Evolutionary conservation across 805 yeast genomes (phyloP).

Genomic region (Zygoascus flipseniorum): DNA sequence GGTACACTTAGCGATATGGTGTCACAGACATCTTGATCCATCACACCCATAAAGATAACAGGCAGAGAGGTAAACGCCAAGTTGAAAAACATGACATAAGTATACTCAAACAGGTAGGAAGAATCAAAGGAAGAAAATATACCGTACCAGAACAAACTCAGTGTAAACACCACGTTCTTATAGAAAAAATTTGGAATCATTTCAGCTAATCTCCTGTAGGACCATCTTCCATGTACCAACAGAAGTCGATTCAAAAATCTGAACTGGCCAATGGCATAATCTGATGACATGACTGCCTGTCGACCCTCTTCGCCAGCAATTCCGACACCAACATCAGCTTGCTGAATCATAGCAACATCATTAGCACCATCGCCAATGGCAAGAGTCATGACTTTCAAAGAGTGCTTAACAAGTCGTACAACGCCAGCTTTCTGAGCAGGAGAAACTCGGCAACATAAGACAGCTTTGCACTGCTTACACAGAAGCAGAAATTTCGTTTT

Average conservation of each 20-base stretch:
- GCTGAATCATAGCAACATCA: conserved; percentile 84
- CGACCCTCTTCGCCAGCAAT: conserved; percentile 86
- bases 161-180: conserved; percentile 66
- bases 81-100: conserved; percentile 71
- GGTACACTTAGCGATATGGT: conserved; percentile 61
- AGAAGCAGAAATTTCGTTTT: conserved; percentile 54
- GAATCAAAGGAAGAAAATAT: conserved; percentile 65
- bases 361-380: conserved; percentile 86
- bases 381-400: conserved; percentile 64
- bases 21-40: conserved; percentile 73
- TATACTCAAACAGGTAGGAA: conserved; percentile 67
- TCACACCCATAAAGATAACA: conserved; percentile 60
- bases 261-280: conserved; percentile 77
- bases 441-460: conserved; percentile 76
- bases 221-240: conserved; percentile 77
- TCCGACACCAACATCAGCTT: conserved; percentile 78
- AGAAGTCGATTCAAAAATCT: conserved; percentile 56
- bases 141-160: conserved; percentile 75
- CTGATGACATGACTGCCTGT: conserved; percentile 82
- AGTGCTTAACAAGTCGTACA: conserved; percentile 57
- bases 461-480: conserved; percentile 71
- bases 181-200: conserved; percentile 78
- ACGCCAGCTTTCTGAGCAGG: conserved; percentile 79
- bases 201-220: conserved; percentile 64
- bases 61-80: conserved; percentile 79